Base-by-base conservation (phyloP, 2,329 filamentous ascomycete genomes). In the Pseudocercospora eumusae region DNA sequence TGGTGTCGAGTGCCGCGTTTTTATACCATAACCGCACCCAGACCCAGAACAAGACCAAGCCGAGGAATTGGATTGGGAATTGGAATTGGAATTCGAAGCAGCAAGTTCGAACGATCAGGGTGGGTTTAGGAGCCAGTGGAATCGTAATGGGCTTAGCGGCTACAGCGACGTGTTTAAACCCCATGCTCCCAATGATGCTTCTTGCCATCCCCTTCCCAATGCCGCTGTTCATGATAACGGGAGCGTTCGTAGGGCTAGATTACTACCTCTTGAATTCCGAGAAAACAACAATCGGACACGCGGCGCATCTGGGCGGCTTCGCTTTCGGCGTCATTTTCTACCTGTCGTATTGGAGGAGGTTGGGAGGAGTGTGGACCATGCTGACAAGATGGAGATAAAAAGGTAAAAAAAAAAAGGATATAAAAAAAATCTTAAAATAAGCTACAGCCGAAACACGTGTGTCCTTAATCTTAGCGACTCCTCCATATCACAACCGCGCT, bases 261-360 rank as follows among this genome's bases (percentile, higher is more conserved):
- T 69, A 73, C 1, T 79, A 74, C 63, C 74, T 73, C 62, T 42
- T 81, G 36, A 71, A 76, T 56, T 64, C 67, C 36, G 50, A 64
- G 4, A 69, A 62, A 9, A 71, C 67, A 18, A 61, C 55, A 4
- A 64, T 76, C 8, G 78, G 70, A 4, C 80, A 82, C 71, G 71
- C 75, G 18, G 80, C 78, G 7, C 80, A 82, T 73, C 59, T 82
- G 13, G 80, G 80, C 4, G 80, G 80, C 0, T 57, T 74, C 20
- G 70, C 70, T 0, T 80, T 78, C 66, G 80, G 80, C 0, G 56
- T 59, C 0, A 28, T 66, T 8, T 76, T 70, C 59, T 77, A 76
- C 55, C 15, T 71, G 6, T 23, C 65, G 3, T 58, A 49, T 20
- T 50, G 76, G 56, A 65, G 72, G 36, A 62, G 65, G 25, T 69